phyloP scores from a whole-genome alignment of 108 stramenopile genomes.

The Seminavis robusta region DNA sequence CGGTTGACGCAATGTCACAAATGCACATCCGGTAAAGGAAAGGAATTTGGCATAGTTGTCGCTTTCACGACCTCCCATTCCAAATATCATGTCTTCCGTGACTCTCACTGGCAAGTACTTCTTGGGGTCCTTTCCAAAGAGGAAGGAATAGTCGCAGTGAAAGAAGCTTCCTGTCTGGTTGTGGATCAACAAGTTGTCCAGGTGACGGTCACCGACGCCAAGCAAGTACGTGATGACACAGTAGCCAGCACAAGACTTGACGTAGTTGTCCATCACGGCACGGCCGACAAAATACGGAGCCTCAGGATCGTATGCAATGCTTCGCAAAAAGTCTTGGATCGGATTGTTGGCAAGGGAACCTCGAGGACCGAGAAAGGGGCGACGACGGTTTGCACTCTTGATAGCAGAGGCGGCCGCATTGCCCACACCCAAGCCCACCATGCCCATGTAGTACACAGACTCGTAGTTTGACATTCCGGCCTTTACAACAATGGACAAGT shows the following conservation, averaged over 20 bases:
- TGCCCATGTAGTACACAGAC: constrained; percentile 58
- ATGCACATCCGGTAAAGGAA: constrained; percentile 76
- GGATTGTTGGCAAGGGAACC: constrained; percentile 52
- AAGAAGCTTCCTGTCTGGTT: constrained; percentile 78
- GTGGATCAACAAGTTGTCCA: constrained; percentile 85
- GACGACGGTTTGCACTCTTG: too few species aligned
- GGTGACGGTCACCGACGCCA: constrained; percentile 86
- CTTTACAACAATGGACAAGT: constrained; percentile 25
- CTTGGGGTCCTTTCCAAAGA: constrained; percentile 87
- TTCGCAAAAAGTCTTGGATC: constrained; percentile 82
- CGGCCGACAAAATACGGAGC: constrained; percentile 69
- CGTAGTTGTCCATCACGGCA: constrained; percentile 88
- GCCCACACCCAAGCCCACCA: too few species aligned
- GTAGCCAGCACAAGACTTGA: constrained; percentile 96
- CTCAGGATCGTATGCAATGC: constrained; percentile 52
- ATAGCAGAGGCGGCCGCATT: too few species aligned
- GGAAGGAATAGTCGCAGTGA: constrained; percentile 85
- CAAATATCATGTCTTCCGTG: constrained; percentile 81
- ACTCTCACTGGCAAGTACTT: constrained; percentile 84
- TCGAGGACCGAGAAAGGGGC: too few species aligned
- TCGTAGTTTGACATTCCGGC: constrained; percentile 67
- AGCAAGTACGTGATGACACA: constrained; percentile 97
- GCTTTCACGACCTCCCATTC: constrained; percentile 82
- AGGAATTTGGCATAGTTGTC: constrained; percentile 81
- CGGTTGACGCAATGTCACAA: constrained; percentile 71